Base-by-base conservation (phyloP, 352 stramenopile genomes). In the Globisporangium echinulatum region DNA sequence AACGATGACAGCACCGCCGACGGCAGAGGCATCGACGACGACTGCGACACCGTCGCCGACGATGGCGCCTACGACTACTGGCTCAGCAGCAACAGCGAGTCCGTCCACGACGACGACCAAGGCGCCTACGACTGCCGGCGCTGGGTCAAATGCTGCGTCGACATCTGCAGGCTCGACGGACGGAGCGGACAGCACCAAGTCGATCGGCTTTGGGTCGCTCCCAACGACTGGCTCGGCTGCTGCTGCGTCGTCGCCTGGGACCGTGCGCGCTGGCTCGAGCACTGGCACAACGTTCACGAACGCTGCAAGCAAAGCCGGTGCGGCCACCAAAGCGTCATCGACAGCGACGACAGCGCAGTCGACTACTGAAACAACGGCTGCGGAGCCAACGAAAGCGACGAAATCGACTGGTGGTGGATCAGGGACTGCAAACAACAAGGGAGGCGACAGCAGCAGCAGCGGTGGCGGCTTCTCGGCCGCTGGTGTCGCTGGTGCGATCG, bases 401-500 rank as follows among this genome's bases (percentile, higher is more conserved):
- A 53, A 58, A 38, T 48, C 58, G 5, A 60, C 42, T 14, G 11
- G 36, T 8, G 51, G 55, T 8, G 56, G 56, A 40, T 59, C 61
- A 1, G 55, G 54, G 13, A 64, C 64, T 15, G 76, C 75, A 54
- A 85, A 72, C 67, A 85, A 78, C 63, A 70, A 75, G 13, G 61
- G 39, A 11, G 47, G 19, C 14, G 54, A 39, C 10, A 54, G 55
- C 3, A 7, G 52, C 5, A 50, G 13, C 14, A 53, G 36, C 8
- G 62, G 62, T 1, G 51, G 43, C n/a, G 61, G 63, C 3, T 67
- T 91, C 47, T 89, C 82, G 54, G 67, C 74, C 57, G 71, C 70
- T 7, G 82, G 82, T n/a, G 50, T 85, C 54, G 79, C 75, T 11
- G 82, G 82, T 42, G 71, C 76, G 19, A 68, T 86, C 47, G 74